phyloP scores from a whole-genome alignment of 1,284 basidiomycete species.

The Cutaneotrichosporon mucoides region DNA sequence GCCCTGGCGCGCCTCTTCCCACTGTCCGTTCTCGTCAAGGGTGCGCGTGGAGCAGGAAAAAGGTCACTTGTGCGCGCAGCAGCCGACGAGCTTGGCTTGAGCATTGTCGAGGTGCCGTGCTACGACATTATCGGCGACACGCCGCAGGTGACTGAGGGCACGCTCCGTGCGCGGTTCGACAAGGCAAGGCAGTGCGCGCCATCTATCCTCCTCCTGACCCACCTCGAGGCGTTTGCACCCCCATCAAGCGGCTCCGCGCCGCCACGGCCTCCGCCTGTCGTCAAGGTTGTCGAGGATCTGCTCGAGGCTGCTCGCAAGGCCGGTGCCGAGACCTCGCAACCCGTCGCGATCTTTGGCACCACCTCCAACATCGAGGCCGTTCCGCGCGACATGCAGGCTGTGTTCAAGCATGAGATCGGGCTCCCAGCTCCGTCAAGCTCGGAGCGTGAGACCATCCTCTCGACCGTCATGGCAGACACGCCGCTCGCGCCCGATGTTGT shows the following conservation, averaged over 20 bases:
- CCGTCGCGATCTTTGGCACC: slow-evolving; percentile 68
- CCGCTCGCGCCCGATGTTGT: slow-evolving; percentile 73
- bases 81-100: slow-evolving; percentile 52
- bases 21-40: slow-evolving; percentile 52
- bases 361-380: slow-evolving; percentile 66
- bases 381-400: slow-evolving; percentile 62
- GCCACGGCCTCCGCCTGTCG: slow-evolving; percentile 29
- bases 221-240: slow-evolving; percentile 77
- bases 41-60: slow-evolving; percentile 55
- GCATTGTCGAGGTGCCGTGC: slow-evolving; percentile 78
- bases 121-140: slow-evolving; percentile 80
- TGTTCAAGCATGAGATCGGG: slow-evolving; percentile 82
- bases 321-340: slow-evolving; percentile 52
- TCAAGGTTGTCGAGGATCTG: slow-evolving; percentile 34
- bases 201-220: slow-evolving; percentile 74
- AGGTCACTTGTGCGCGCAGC: slow-evolving; percentile 41
- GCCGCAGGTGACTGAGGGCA: slow-evolving; percentile 71
- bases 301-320: slow-evolving; percentile 17
- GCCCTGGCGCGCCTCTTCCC: slow-evolving; percentile 26
- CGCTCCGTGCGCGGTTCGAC: slow-evolving; percentile 70
- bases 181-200: slow-evolving; percentile 77
- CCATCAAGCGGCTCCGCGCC: slow-evolving; percentile 61
- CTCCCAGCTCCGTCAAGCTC: slow-evolving; percentile 76
- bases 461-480: slow-evolving; percentile 53
- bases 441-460: slow-evolving; percentile 65